These are phyloP conservation scores for Aspergillus bombycis DNA, from an alignment of 2,329 filamentous ascomycete species.

Conservation along the genomic window DNA sequence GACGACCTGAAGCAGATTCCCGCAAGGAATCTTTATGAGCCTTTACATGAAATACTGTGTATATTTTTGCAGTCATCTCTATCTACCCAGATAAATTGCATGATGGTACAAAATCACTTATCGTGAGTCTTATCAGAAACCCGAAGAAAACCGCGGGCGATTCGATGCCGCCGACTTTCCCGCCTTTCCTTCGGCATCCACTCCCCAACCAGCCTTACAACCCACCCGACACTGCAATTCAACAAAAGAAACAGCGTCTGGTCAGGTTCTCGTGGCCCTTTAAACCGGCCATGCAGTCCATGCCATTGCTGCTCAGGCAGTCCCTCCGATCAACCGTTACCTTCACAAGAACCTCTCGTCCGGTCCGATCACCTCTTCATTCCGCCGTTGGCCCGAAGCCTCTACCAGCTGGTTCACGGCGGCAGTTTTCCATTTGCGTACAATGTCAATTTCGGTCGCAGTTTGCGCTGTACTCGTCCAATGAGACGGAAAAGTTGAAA, in stretches of 20 bases:
- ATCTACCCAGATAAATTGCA: neutral
- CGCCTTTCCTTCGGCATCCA: constrained; percentile 11
- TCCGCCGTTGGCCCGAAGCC: constrained; percentile 24
- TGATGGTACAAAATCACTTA: neutral
- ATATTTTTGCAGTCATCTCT: neutral
- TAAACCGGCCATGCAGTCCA: constrained; percentile 42
- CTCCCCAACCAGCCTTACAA: constrained; percentile 3
- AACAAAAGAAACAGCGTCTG: constrained; percentile 23
- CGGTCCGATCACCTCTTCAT: constrained; percentile 27
- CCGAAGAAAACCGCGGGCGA: constrained; percentile 8
- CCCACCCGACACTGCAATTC: constrained; percentile 6
- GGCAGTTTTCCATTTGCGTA: constrained; percentile 45
- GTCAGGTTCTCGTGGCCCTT: constrained; percentile 26
- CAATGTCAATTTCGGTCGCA: constrained; percentile 46
- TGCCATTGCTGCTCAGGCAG: constrained; percentile 45
- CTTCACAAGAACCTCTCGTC: constrained; percentile 26
- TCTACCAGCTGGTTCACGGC: constrained; percentile 25
- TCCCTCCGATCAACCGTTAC: constrained; percentile 35
- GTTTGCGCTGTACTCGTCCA: constrained; percentile 27
- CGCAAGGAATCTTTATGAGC: neutral
- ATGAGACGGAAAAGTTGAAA: constrained; percentile 26
- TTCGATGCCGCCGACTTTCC: constrained; percentile 14
- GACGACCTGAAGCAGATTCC: neutral
- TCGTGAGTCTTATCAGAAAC: constrained; percentile 10
- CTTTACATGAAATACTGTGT: neutral